Percentiles rank a stretch among this genome's conserved stretches.
Conservation (phyloP, 208 protist genomes). For the Trypanosoma brucei region DNA sequence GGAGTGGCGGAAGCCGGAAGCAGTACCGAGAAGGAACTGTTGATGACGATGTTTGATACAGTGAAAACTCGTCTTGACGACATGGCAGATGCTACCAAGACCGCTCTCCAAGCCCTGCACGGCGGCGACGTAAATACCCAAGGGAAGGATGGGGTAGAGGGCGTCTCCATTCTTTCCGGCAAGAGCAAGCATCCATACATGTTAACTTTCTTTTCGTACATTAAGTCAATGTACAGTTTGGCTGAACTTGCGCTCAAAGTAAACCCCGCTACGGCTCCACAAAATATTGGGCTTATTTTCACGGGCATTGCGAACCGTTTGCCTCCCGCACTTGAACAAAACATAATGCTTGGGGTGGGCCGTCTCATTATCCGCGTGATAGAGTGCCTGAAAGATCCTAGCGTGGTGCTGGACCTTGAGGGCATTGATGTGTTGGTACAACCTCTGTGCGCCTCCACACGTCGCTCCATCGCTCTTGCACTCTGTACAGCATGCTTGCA, state of each 20-base stretch:
- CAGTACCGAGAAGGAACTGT: constrained; percentile 29
- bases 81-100: constrained; percentile 26
- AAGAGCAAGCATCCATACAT: constrained; percentile 22
- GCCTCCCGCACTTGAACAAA: constrained; percentile 1
- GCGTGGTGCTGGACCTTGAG: constrained; percentile 15
- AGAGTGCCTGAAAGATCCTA: constrained; percentile 17
- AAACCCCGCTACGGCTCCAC: constrained; percentile 12
- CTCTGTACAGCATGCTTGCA: constrained; percentile 17
- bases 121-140: background rate
- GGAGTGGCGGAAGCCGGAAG: constrained; percentile 17
- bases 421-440: constrained; percentile 6
- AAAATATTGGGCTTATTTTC: constrained; percentile 24
- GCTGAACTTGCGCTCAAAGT: constrained; percentile 22
- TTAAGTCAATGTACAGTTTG: constrained; percentile 33
- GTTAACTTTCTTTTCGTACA: constrained; percentile 43
- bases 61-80: constrained; percentile 37
- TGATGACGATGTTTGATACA: constrained; percentile 44
- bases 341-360: background rate
- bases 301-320: constrained; percentile 33
- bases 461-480: constrained; percentile 11
- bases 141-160: background rate
- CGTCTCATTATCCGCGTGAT: constrained; percentile 20
- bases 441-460: constrained; percentile 4
- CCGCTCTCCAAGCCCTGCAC: background rate
- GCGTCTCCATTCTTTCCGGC: background rate